Base-by-base conservation (phyloP, 192 early-diverging fungal species). In the Rhizophagus prolifer region DNA sequence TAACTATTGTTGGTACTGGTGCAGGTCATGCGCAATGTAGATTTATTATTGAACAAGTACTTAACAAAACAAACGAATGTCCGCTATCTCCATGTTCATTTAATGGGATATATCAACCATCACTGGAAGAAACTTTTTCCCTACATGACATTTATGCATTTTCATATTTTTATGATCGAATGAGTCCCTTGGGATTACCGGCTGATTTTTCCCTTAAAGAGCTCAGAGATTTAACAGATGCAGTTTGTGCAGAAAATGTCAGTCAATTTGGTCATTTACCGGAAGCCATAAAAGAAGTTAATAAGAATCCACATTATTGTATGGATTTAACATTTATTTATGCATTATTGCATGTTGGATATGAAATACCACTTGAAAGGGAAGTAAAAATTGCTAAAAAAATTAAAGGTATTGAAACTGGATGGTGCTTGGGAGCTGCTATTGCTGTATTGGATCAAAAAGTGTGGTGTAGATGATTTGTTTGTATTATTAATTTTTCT, bases 381-480 rank as follows among this genome's bases (percentile, higher is more conserved):
- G 80, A 85, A 9, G 81, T 99, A 8, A 90, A 92, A 65, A 91
- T 93, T 28, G 91, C 95, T 7, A 94, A 96, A 81, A 97, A 98
- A 87, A 95, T 99, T 70, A 88, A 91, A 41, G 93, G 89, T 30
- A 90, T 94, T 50, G 96, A 99, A 80, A 96, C 95, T 21, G 97
- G 97, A 14, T 99, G 97, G 97, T 95, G 94, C 81, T 84, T 98
- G 58, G 97, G 97, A 34, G 95, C 95, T 26, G 90, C 96, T 26
- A 92, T 98, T 70, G 88, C 93, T 30, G 85, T 97, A 66, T 81
- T 97, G 13, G 93, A 96, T 80, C 79, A 75, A 31, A 70, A 78
- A 28, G 19, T 65, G 23, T 68, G 77, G 12, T 87, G 86, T 65
- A 81, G 81, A 76, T 5, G 34, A 76, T 47, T 16, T 41, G 9